Percentiles rank a stretch among this genome's conserved stretches.
These are phyloP conservation scores for Cucurbitaria berberidis DNA, from an alignment of 2,329 filamentous ascomycete genomes.

Conservation along the genomic window DNA sequence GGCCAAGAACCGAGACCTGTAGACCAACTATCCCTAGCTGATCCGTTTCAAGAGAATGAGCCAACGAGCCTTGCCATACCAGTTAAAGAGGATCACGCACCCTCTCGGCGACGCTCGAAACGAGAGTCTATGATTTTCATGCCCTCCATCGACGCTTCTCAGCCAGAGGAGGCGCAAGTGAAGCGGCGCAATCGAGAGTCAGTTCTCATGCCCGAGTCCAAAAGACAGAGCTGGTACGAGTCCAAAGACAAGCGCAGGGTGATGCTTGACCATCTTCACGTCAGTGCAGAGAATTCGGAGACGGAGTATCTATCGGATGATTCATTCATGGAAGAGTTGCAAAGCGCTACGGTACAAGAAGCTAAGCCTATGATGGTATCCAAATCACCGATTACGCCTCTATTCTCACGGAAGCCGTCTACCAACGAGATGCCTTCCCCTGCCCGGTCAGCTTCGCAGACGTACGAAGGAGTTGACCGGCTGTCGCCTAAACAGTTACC, in stretches of 20 bases:
- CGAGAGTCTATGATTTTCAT: slow-evolving; percentile 43
- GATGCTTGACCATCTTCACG: slow-evolving; percentile 49
- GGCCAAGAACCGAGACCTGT: slow-evolving; percentile 8
- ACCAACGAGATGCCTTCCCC: slow-evolving; percentile 34
- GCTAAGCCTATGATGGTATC: slow-evolving; percentile 75
- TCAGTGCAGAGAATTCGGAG: slow-evolving; percentile 48
- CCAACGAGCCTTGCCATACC: slow-evolving; percentile 27
- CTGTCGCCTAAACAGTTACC: slow-evolving; percentile 36
- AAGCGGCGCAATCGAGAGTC: slow-evolving; percentile 39
- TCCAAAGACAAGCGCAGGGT: slow-evolving; percentile 49
- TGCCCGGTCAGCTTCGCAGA: slow-evolving; percentile 47
- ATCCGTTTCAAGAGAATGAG: slow-evolving; percentile 20
- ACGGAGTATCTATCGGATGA: slow-evolving; percentile 72
- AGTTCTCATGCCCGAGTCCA: slow-evolving; percentile 30
- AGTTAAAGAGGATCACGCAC: slow-evolving; percentile 16
- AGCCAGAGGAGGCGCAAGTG: slow-evolving; percentile 20
- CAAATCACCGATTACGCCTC: slow-evolving; percentile 79
- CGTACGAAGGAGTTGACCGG: slow-evolving; percentile 30
- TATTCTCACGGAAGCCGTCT: slow-evolving; percentile 54
- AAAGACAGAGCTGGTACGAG: slow-evolving; percentile 36
- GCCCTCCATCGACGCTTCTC: slow-evolving; percentile 24
- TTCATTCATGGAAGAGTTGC: slow-evolving; percentile 82
- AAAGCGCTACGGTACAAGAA: slow-evolving; percentile 80
- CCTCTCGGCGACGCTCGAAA: slow-evolving; percentile 34
- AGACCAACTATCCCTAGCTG: slow-evolving; percentile 14